phyloP scores from a whole-genome alignment of 371 early-diverging fungal genomes.

The Zancudomyces culisetae region DNA sequence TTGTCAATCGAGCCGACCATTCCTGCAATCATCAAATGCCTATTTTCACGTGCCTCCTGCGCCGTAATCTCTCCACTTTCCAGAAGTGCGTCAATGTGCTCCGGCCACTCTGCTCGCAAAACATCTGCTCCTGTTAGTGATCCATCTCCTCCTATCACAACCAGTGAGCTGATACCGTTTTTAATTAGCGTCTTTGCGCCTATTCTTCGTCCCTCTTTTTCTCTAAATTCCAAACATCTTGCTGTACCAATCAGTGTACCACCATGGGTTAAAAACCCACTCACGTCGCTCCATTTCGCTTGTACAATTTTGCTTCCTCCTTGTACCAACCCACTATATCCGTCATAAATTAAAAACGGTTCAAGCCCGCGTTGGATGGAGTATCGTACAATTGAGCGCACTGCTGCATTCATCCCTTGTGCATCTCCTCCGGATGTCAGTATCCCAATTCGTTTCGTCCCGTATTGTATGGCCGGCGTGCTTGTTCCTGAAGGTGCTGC shows the following conservation, averaged over 20 bases:
- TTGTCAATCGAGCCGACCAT: constrained; percentile 94
- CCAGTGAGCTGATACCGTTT: constrained; percentile 83
- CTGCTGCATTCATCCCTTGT: constrained; percentile 98
- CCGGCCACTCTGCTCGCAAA: constrained; percentile 84
- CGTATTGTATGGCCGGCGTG: background rate
- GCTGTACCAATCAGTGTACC: constrained; percentile 98
- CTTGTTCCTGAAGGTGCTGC: background rate
- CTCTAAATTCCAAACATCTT: constrained; percentile 72
- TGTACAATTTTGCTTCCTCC: constrained; percentile 75
- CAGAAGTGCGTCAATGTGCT: constrained; percentile 57
- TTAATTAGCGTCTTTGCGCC: constrained; percentile 76
- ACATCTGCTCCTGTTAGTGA: constrained; percentile 91
- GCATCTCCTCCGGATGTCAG: constrained; percentile 98
- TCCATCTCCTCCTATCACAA: constrained; percentile 98
- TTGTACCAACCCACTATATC: constrained; percentile 94
- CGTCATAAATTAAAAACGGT: constrained; percentile 86
- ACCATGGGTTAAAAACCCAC: constrained; percentile 66
- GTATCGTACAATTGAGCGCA: constrained; percentile 85
- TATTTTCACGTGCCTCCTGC: constrained; percentile 35
- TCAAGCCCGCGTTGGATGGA: constrained; percentile 65
- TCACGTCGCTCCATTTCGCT: constrained; percentile 81
- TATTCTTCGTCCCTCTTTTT: constrained; percentile 67
- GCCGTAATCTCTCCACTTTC: constrained; percentile 28
- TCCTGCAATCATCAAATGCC: constrained; percentile 78
- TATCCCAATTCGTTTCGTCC: constrained; percentile 28